Conservation (phyloP, 805 yeast genomes). For the Pichia heedii region DNA sequence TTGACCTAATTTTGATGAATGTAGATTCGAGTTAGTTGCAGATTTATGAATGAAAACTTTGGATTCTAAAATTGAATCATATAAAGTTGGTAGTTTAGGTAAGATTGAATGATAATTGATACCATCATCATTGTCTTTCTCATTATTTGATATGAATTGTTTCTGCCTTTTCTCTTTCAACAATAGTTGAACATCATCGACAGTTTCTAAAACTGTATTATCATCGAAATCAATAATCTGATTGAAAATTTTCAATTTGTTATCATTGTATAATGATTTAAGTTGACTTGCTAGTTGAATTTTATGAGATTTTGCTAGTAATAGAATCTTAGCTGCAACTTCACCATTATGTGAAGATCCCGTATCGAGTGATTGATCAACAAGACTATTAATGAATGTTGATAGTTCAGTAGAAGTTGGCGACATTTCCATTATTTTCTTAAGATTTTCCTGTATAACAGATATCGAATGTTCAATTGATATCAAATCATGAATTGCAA, state of each 20-base stretch:
- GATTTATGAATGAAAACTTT: constrained; percentile 82
- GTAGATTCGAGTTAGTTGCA: constrained; percentile 46
- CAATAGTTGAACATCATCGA: constrained; percentile 11
- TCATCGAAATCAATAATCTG: constrained; percentile 38
- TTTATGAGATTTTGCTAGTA: constrained; percentile 44
- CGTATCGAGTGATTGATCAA: neutral
- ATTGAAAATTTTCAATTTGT: constrained; percentile 45
- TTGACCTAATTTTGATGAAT: constrained; percentile 47
- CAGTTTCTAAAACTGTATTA: constrained; percentile 14
- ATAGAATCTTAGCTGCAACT: constrained; percentile 35
- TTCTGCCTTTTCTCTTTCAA: constrained; percentile 6
- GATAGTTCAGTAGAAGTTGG: constrained; percentile 42
- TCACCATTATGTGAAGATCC: constrained; percentile 13
- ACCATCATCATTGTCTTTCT: constrained; percentile 10
- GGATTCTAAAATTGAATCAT: constrained; percentile 47
- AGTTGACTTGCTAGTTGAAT: constrained; percentile 52
- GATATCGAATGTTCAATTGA: constrained; percentile 44
- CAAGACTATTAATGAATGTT: constrained; percentile 17
- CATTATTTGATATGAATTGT: neutral
- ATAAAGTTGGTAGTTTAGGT: constrained; percentile 65
- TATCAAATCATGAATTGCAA: constrained; percentile 10
- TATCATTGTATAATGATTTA: constrained; percentile 42
- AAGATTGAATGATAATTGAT: constrained; percentile 7
- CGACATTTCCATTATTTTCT: constrained; percentile 43
- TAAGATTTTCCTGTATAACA: constrained; percentile 43